Evolutionary conservation across 139 green algal genomes (phyloP).

Genomic region (Coelastrella sp.): DNA sequence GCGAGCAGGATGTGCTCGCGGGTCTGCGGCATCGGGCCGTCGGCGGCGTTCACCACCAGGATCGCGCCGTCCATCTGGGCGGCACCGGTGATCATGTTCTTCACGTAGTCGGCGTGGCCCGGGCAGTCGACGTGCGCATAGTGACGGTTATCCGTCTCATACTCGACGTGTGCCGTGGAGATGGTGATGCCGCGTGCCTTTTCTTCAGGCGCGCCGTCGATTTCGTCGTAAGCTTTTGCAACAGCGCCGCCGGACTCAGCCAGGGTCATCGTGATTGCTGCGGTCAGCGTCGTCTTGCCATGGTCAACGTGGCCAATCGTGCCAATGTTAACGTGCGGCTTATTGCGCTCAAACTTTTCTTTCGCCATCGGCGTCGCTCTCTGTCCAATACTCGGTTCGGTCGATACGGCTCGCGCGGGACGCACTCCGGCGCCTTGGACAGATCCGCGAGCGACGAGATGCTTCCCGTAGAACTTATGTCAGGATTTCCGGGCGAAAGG

Average conservation of each 20-base stretch:
- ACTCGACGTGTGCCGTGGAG: slow-evolving; percentile 99
- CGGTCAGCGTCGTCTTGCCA: slow-evolving; percentile 98
- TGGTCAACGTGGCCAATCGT: slow-evolving; percentile 99
- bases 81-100: slow-evolving; percentile 99
- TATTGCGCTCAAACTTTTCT: no score
- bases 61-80: slow-evolving; percentile 99
- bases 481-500: no score
- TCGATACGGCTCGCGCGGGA: no score
- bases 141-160: slow-evolving; percentile 97
- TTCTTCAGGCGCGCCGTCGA: slow-evolving; percentile 97
- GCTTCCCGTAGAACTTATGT: no score
- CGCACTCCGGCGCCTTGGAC: no score
- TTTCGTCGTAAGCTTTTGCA: no score
- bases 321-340: no score
- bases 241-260: no score
- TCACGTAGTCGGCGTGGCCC: slow-evolving; percentile 99
- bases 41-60: slow-evolving; percentile 95
- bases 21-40: slow-evolving; percentile 99
- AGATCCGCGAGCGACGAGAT: no score
- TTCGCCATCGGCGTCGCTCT: no score
- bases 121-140: slow-evolving; percentile 99
- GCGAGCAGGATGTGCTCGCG: slow-evolving; percentile 72
- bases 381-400: no score
- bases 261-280: slow-evolving; percentile 87
- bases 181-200: slow-evolving; percentile 96